Percentiles rank a stretch among this genome's conserved stretches.
Evolutionary conservation across 2,329 filamentous ascomycete genomes (phyloP).

Genomic region (Penicillium crustosum): DNA sequence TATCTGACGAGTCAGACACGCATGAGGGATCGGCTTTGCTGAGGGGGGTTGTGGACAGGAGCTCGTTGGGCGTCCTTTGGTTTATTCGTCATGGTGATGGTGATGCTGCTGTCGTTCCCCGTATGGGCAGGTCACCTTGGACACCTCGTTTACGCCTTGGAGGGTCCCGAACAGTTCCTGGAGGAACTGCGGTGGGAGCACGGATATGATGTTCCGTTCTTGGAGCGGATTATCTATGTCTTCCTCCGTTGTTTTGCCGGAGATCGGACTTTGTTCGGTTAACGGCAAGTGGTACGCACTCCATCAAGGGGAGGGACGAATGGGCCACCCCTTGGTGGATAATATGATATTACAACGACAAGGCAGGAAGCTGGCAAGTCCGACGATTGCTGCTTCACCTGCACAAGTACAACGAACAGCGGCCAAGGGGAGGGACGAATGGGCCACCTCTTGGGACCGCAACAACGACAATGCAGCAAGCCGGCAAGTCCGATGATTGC

Average conservation of each 20-base stretch:
- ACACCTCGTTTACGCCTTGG: background rate
- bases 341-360: background rate
- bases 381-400: background rate
- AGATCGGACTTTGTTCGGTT: conserved; percentile 5
- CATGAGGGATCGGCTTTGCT: background rate
- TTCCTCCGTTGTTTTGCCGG: conserved; percentile 3
- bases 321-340: conserved; percentile 1
- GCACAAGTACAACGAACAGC: background rate
- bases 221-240: conserved; percentile 2
- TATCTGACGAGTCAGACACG: background rate
- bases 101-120: background rate
- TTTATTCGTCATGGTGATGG: background rate
- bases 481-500: conserved; percentile 1
- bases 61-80: background rate
- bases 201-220: background rate
- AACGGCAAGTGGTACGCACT: background rate
- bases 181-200: conserved; percentile 3
- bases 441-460: background rate
- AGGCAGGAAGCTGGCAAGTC: conserved; percentile 1
- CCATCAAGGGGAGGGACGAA: conserved; percentile 6
- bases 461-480: conserved; percentile 1
- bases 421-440: conserved; percentile 4
- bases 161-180: background rate
- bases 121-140: background rate
- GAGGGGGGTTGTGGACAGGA: background rate